These are phyloP conservation scores for Pseudogymnoascus sp. DNA, from an alignment of 2,329 filamentous ascomycete species.

Conservation along the genomic window DNA sequence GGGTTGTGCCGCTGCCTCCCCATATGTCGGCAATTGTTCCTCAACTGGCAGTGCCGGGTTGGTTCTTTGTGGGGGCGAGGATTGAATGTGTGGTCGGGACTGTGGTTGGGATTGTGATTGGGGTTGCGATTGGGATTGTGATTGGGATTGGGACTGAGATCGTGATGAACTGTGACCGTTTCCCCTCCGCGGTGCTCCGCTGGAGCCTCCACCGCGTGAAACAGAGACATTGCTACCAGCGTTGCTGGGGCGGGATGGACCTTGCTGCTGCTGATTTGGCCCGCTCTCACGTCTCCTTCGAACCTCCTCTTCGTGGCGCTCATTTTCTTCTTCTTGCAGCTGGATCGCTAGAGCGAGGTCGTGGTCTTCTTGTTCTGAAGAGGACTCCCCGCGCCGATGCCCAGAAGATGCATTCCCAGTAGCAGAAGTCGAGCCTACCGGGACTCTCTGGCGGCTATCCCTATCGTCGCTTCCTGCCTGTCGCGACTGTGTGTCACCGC, in stretches of 20 bases:
- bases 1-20: slow-evolving; percentile 52
- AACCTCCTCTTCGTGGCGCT: slow-evolving; percentile 57
- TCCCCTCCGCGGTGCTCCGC: slow-evolving; percentile 16
- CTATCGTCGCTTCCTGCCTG: not conserved
- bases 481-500: slow-evolving; percentile 37
- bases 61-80: not conserved
- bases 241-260: slow-evolving; percentile 25
- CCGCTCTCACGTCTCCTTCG: slow-evolving; percentile 59
- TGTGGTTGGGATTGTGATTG: slow-evolving; percentile 18
- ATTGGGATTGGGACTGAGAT: slow-evolving; percentile 31
- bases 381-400: slow-evolving; percentile 6
- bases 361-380: slow-evolving; percentile 64
- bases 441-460: slow-evolving; percentile 32
- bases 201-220: slow-evolving; percentile 23
- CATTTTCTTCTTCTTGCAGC: slow-evolving; percentile 89
- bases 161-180: slow-evolving; percentile 16
- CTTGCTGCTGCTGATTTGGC: slow-evolving; percentile 61
- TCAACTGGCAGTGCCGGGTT: slow-evolving; percentile 30
- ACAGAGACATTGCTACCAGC: slow-evolving; percentile 23
- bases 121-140: slow-evolving; percentile 29
- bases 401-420: not conserved
- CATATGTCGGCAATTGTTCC: slow-evolving; percentile 57
- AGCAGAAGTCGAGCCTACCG: not conserved
- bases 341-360: slow-evolving; percentile 85
- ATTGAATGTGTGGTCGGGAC: slow-evolving; percentile 32